phyloP scores from a whole-genome alignment of 2,329 filamentous ascomycete genomes.

The Monilinia aucupariae region DNA sequence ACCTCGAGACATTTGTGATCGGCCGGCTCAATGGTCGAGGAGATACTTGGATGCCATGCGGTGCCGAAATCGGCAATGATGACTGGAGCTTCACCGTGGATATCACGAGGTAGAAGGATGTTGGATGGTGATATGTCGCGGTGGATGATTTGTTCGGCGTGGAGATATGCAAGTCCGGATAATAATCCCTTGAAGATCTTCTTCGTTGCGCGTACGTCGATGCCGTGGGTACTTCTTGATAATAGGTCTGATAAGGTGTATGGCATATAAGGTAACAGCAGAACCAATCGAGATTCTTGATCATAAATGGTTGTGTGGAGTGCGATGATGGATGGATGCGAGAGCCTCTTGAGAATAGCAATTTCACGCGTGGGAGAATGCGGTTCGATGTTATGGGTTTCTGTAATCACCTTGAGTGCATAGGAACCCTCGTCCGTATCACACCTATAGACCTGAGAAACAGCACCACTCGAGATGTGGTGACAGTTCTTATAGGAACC shows the following conservation, averaged over 20 bases:
- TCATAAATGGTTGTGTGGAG: slow-evolving; percentile 71
- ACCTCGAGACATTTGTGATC: slow-evolving; percentile 81
- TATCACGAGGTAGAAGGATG: slow-evolving; percentile 56
- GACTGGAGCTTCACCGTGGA: slow-evolving; percentile 60
- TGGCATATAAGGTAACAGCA: slow-evolving; percentile 81
- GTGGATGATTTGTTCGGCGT: slow-evolving; percentile 74
- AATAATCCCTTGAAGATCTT: slow-evolving; percentile 62
- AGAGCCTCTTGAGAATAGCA: slow-evolving; percentile 60
- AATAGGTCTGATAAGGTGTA: slow-evolving; percentile 67
- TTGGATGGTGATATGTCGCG: slow-evolving; percentile 93
- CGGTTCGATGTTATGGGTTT: slow-evolving; percentile 66
- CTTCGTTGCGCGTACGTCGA: slow-evolving; percentile 26
- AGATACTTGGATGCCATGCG: slow-evolving; percentile 65
- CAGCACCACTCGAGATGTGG: slow-evolving; percentile 62
- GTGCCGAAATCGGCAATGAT: slow-evolving; percentile 90
- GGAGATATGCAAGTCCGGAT: slow-evolving; percentile 63
- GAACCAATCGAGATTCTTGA: slow-evolving; percentile 63
- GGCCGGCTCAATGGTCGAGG: slow-evolving; percentile 51
- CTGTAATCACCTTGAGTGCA: slow-evolving; percentile 82
- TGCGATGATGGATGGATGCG: slow-evolving; percentile 55
- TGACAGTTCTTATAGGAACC: slow-evolving; percentile 50
- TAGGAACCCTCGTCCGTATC: slow-evolving; percentile 37
- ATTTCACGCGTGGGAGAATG: slow-evolving; percentile 79
- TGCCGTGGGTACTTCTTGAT: slow-evolving; percentile 39
- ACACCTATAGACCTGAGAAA: slow-evolving; percentile 73